phyloP scores from a whole-genome alignment of 495 filamentous ascomycete species.

The Aspergillus sparsus region DNA sequence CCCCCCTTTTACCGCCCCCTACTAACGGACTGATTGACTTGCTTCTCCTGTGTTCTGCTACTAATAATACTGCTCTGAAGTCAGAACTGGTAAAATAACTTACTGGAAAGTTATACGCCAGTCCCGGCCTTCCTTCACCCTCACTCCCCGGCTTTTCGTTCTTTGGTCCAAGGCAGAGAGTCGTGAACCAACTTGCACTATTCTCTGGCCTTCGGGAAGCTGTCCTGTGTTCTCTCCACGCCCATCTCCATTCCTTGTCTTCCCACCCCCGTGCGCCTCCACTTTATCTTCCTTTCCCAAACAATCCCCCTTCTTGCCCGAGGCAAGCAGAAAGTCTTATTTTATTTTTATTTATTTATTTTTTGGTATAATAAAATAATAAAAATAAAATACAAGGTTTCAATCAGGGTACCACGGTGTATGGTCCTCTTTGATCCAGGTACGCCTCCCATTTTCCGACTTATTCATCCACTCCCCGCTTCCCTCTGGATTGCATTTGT shows the following conservation, averaged over 20 bases:
- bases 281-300: slow-evolving; percentile 22
- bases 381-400: slow-evolving; percentile 25
- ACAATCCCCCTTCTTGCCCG: slow-evolving; percentile 16
- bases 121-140: slow-evolving; percentile 23
- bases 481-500: slow-evolving; percentile 18
- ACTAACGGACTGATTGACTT: slow-evolving; percentile 26
- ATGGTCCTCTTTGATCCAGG: slow-evolving; percentile 20
- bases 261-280: slow-evolving; percentile 26
- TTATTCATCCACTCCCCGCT: slow-evolving; percentile 18
- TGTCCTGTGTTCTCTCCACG: slow-evolving; percentile 26
- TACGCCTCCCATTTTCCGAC: slow-evolving; percentile 18
- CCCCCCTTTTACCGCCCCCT: slow-evolving; percentile 25
- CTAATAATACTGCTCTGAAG: slow-evolving; percentile 21
- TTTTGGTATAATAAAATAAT: slow-evolving; percentile 16
- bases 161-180: not conserved
- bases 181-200: not conserved
- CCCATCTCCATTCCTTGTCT: slow-evolving; percentile 26
- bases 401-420: slow-evolving; percentile 15
- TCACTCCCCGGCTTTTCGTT: slow-evolving; percentile 17
- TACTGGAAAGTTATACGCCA: slow-evolving; percentile 27
- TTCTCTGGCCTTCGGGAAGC: slow-evolving; percentile 14
- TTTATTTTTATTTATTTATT: slow-evolving; percentile 3
- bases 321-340: slow-evolving; percentile 8
- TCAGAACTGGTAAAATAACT: slow-evolving; percentile 28
- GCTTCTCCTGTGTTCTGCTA: slow-evolving; percentile 28